Base-by-base conservation (phyloP, 2,329 filamentous ascomycete genomes). In the Chrysoporthe cubensis region DNA sequence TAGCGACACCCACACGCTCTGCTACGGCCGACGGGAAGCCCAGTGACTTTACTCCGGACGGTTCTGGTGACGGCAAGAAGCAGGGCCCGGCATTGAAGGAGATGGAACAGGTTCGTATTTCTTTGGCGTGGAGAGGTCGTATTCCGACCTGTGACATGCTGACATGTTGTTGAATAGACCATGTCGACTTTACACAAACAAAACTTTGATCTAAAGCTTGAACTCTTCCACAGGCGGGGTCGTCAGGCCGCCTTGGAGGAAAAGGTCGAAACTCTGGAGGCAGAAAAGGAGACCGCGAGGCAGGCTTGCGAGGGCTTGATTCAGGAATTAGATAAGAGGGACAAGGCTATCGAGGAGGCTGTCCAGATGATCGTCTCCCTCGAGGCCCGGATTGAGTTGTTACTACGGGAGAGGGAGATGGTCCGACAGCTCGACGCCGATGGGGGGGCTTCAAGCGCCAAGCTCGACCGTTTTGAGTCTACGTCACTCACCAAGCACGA, bases 131-230 rank as follows among this genome's bases (percentile, higher is more conserved):
- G 21, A 8, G 18, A 5, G 5, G 4, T 18, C 3, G 21, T 3
- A n/a, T 9, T 2, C 43, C 40, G 26, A 14, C 1, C 14, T 13
- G 11, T 9, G 43, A 42, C 6, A 54, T 34, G 48, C 16, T 66
- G 57, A 71, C 56, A 16, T 65, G 21, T 54, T 59, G 56, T 2
- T 48, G 34, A 16, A 13, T 61, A 91, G 84, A 87, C 89, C 65
- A 79, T 92, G 64, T 91, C 90, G 4, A 89, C 83, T 1, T 78
- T 93, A 32, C 88, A 90, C 76, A 93, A 93, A 75, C 87, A 92
- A 78, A 93, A 93, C 73, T 93, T 93, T 72, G 90, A 92, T 71
- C 82, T 93, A 54, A 93, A 93, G 76, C 81, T 93, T 43, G 90
- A 93, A 75, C 78, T 93, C 0, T 91, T 86, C 72, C 90, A 93